Evolutionary conservation across 129 eudicot species (phyloP).

Genomic region (Calendula officinalis): DNA sequence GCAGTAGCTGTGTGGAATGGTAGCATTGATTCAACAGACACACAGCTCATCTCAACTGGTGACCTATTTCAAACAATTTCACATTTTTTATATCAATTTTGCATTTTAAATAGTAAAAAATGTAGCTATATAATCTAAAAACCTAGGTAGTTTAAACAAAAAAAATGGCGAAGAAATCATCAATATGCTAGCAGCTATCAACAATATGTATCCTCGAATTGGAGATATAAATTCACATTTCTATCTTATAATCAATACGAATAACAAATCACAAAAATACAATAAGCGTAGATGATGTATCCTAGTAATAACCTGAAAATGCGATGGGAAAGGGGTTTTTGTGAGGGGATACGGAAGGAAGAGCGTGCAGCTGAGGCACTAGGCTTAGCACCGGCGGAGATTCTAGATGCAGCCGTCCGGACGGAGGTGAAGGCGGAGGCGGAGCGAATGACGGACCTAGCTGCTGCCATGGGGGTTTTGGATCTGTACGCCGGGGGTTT

Average conservation of each 20-base stretch:
- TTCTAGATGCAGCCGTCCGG: slow-evolving; percentile 43
- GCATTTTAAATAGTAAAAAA: background rate
- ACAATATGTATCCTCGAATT: background rate
- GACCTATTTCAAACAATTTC: slow-evolving; percentile 41
- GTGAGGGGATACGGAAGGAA: slow-evolving; percentile 60
- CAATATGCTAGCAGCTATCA: background rate
- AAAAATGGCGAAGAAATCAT: background rate
- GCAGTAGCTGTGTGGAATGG: slow-evolving; percentile 91
- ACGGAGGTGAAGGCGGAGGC: slow-evolving; percentile 42
- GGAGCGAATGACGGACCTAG: slow-evolving; percentile 64
- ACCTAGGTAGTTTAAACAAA: background rate
- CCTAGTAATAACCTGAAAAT: slow-evolving; percentile 55
- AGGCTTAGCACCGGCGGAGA: slow-evolving; percentile 47
- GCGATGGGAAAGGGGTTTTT: slow-evolving; percentile 61
- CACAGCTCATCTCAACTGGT: slow-evolving; percentile 73
- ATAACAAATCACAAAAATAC: background rate
- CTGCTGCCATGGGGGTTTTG: slow-evolving; percentile 56
- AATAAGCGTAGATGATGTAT: background rate
- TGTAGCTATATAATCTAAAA: background rate
- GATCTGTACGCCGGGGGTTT: slow-evolving; percentile 25
- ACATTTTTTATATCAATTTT: background rate
- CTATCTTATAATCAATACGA: background rate
- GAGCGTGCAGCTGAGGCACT: slow-evolving; percentile 45
- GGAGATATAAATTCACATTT: background rate
- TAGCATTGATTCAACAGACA: slow-evolving; percentile 53